phyloP scores from a whole-genome alignment of 78 protist genomes.

The Anaeramoeba flamelloides region DNA sequence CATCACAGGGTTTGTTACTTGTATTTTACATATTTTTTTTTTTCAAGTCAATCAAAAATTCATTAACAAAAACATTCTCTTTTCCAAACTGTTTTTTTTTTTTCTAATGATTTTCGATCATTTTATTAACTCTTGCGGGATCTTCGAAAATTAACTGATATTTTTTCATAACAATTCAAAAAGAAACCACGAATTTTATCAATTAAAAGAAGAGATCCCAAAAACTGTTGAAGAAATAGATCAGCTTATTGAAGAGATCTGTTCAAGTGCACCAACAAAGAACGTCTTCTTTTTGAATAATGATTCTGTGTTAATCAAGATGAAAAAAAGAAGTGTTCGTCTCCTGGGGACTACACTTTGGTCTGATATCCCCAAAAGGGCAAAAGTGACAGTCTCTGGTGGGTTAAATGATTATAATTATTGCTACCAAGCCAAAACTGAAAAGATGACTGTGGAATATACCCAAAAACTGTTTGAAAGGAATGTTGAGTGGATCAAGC shows the following conservation, averaged over 20 bases:
- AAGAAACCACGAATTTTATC: no score
- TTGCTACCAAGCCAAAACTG: neutral
- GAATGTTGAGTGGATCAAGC: neutral
- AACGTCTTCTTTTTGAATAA: neutral
- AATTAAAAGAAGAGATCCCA: no score
- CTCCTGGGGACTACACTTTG: neutral
- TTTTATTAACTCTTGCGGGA: no score
- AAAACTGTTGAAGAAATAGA: neutral
- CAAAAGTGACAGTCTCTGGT: neutral
- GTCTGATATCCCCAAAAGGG: neutral
- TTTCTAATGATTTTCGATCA: no score
- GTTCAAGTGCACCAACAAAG: neutral
- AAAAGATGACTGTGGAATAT: neutral
- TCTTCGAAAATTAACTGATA: no score
- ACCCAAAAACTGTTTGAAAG: neutral
- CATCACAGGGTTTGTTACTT: no score
- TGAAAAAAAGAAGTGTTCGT: neutral
- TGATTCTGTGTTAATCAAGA: neutral
- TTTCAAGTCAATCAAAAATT: no score
- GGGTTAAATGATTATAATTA: neutral
- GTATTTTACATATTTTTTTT: no score
- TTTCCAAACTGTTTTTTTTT: no score
- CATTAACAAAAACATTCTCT: no score
- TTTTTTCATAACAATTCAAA: no score
- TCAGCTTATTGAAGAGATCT: neutral